Evolutionary conservation across 306 rosid genomes (phyloP), one percentile per base, ranked within the genome.

Genomic region (Alnus rubra): DNA sequence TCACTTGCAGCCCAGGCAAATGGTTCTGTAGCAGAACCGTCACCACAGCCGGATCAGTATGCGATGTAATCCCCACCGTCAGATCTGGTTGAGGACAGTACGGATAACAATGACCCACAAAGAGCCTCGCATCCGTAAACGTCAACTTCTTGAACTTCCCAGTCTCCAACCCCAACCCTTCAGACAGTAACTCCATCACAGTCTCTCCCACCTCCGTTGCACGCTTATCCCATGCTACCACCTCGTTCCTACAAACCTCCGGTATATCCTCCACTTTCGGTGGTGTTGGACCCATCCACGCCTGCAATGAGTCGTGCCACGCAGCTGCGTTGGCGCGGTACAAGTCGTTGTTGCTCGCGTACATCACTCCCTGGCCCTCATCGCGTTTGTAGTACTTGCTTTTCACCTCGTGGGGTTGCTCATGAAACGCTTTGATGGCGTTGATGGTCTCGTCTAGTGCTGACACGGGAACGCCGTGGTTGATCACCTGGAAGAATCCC

Each of bases 401-500:
- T 63, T 85, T 88, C 42, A 31, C 49, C 37, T 78, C 69, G 1
- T 56, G 73, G 0, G 89, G 84, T 33, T 39, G 88, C 18, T 86
- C 76, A 73, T 88, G 89, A 35, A 88, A 88, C 1, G 78, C 81
- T 73, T 81, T 78, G 15, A 88, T 63, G 39, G 82, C 72, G 2
- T 73, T 39, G 31, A 83, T 51, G 35, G 84, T 84, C 13, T 81
- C 30, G 39, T 82, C 63, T 3, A 86, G 52, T 12, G 71, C 39
- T 1, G 82, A 63, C 37, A 30, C 45, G 3, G 80, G 82, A 0
- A 81, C 54, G 30, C 78, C 82, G 42, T 85, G 89, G 86, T 88
- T 86, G 79, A 84, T 83, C 31, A 83, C 82, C 75, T 83, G 91
- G 84, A 88, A 83, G 80, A 88, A 88, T 4, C 91, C 91, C 86